Evolutionary conservation across 805 yeast genomes (phyloP).

Genomic region (Zygotorulaspora danielsina): DNA sequence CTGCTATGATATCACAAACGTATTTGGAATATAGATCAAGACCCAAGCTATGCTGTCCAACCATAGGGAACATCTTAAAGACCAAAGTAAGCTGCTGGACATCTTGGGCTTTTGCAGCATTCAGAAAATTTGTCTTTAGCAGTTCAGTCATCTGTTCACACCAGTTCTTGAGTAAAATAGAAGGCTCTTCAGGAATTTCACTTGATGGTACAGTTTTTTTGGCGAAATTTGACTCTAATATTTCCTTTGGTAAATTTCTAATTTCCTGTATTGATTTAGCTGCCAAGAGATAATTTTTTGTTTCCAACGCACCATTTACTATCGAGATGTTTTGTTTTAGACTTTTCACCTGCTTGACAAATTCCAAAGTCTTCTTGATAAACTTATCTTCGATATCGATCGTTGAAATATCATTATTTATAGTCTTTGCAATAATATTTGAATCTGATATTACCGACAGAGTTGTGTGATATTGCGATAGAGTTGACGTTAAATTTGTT

Average conservation of each 20-base stretch:
- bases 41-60: constrained; percentile 68
- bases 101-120: constrained; percentile 62
- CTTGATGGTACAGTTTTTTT: constrained; percentile 78
- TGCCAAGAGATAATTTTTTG: constrained; percentile 63
- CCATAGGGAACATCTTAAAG: constrained; percentile 83
- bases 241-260: constrained; percentile 47
- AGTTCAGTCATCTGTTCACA: constrained; percentile 50
- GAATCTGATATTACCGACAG: constrained; percentile 54
- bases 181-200: constrained; percentile 79
- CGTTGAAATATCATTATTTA: constrained; percentile 64
- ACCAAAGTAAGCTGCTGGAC: constrained; percentile 69
- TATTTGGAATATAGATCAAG: constrained; percentile 78
- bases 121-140: constrained; percentile 60
- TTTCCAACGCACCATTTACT: constrained; percentile 64
- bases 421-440: constrained; percentile 57
- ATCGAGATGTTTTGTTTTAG: constrained; percentile 62
- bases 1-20: constrained; percentile 77
- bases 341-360: constrained; percentile 61
- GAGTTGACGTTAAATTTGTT: constrained; percentile 59
- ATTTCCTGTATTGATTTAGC: constrained; percentile 61
- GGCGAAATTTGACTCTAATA: constrained; percentile 65
- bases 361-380: constrained; percentile 56
- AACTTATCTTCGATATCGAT: constrained; percentile 67
- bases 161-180: constrained; percentile 53
- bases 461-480: constrained; percentile 53